These are phyloP conservation scores for Tolypocladium endophyticum DNA, from an alignment of 2,329 filamentous ascomycete species.

Conservation along the genomic window DNA sequence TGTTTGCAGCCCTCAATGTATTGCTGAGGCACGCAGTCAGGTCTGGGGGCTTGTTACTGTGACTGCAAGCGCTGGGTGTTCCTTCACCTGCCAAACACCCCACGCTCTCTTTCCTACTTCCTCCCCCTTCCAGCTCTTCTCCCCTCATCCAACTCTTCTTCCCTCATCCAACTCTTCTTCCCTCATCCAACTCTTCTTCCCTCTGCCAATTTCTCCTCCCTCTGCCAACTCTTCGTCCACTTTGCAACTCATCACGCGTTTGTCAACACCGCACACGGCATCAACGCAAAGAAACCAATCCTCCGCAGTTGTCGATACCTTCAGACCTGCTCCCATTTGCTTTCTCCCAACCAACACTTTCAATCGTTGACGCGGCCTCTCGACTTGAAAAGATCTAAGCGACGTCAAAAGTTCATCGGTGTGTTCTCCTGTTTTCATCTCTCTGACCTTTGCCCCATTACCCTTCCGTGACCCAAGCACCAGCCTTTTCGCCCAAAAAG, in stretches of 20 bases:
- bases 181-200: too few species aligned
- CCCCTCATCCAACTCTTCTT: background rate
- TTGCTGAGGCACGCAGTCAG: background rate
- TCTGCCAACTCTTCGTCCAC: background rate
- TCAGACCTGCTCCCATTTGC: too few species aligned
- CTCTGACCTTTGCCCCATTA: too few species aligned
- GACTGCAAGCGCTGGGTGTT: background rate
- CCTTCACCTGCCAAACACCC: background rate
- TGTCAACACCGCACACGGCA: background rate
- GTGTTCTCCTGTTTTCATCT: too few species aligned
- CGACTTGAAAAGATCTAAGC: too few species aligned
- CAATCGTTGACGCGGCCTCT: too few species aligned
- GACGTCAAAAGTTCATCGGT: too few species aligned
- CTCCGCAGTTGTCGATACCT: too few species aligned
- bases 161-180: background rate
- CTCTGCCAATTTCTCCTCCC: background rate
- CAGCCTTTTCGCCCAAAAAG: too few species aligned
- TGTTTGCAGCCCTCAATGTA: background rate
- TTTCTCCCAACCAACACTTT: too few species aligned
- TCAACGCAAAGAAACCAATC: background rate
- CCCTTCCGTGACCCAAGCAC: too few species aligned
- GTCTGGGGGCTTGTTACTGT: background rate
- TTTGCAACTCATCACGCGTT: background rate
- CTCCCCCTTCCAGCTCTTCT: background rate
- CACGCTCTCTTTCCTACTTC: background rate